Percentiles rank a stretch among this genome's conserved stretches.
These are phyloP conservation scores for Zea luxurians DNA, from an alignment of 176 grass and related monocot genomes.

Conservation along the genomic window DNA sequence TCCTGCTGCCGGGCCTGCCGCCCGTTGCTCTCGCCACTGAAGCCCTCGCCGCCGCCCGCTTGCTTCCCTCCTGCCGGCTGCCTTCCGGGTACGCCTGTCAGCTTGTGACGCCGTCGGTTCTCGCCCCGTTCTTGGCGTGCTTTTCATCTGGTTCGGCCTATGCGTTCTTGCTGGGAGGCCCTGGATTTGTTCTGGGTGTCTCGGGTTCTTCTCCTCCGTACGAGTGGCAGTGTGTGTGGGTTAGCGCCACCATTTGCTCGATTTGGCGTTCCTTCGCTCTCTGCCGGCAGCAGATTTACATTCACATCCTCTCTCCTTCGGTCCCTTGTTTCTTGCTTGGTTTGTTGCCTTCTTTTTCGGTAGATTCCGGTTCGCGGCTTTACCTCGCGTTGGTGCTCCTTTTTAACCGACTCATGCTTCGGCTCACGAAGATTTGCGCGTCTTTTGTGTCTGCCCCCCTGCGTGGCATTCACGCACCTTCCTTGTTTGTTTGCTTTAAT, in stretches of 20 bases:
- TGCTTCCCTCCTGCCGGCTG: not conserved
- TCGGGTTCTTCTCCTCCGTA: not conserved
- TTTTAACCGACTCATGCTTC: slow-evolving; percentile 19
- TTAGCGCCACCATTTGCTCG: slow-evolving; percentile 32
- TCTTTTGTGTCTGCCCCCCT: not conserved
- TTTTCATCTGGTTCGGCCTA: not conserved
- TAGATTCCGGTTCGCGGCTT: slow-evolving; percentile 29
- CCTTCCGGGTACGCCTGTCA: slow-evolving; percentile 36
- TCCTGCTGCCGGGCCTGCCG: not conserved
- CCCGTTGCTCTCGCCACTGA: slow-evolving; percentile 27
- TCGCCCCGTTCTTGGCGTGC: too few species aligned
- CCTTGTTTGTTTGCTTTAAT: not conserved
- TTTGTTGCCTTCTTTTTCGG: slow-evolving; percentile 8
- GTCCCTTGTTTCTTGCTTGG: not conserved
- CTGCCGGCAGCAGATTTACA: slow-evolving; percentile 30
- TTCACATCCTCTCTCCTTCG: too few species aligned
- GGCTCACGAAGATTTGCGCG: not conserved
- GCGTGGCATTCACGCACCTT: slow-evolving; percentile 3
- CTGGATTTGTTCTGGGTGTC: slow-evolving; percentile 34
- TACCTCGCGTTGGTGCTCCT: not conserved
- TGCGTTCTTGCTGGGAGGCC: slow-evolving; percentile 4
- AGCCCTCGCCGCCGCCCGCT: not conserved
- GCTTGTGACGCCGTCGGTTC: not conserved
- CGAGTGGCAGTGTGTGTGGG: not conserved
- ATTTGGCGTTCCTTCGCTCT: slow-evolving; percentile 8